Base-by-base conservation (phyloP, 2,329 filamentous ascomycete genomes). In the Passalora sequoiae region DNA sequence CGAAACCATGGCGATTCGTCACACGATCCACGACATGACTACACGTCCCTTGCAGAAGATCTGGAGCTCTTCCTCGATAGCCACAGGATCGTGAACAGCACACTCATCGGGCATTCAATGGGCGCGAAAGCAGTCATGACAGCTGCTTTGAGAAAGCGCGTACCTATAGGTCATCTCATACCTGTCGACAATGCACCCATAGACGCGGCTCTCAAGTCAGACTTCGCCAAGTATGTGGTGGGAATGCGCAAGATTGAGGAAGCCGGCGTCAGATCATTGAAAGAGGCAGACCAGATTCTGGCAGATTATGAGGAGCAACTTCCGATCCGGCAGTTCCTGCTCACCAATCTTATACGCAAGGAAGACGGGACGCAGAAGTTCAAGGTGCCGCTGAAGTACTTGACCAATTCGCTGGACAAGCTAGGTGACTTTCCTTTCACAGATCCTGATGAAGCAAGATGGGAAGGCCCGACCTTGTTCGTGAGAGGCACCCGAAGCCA, bases 81-180 rank as follows among this genome's bases (percentile, higher is more conserved):
- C 42, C 83, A 94, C 63, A 70, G 73, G 3, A 69, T 96, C n/a
- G 69, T 75, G 32, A 71, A 84, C 20, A 74, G 83, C 2, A 88
- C 85, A 0, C 69, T 97, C 20, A 92, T 97, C 58, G 91, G 91
- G 0, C 92, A 97, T 68, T 95, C 88, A 1, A 97, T 97, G 91
- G 91, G 92, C 51, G 91, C 91, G 35, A 97, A 97, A 71, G 82
- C 84, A 2, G 88, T 87, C 56, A 96, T 97, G 91, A 74, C 84
- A 0, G 72, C 96, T 46, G 88, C 88, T 3, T 76, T 97, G 25
- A 72, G 76, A 31, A 75, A 79, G 1, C 86, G 87, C 0, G 70
- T 78, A 4, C 69, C 81, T 2, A 75, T 95, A 46, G 72, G 75
- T 12, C 79, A 83, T 56, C 70, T 97, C 39, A 76, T 96, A 20